Base-by-base conservation (phyloP, 2,329 filamentous ascomycete species). In the Xylaria multiplex region DNA sequence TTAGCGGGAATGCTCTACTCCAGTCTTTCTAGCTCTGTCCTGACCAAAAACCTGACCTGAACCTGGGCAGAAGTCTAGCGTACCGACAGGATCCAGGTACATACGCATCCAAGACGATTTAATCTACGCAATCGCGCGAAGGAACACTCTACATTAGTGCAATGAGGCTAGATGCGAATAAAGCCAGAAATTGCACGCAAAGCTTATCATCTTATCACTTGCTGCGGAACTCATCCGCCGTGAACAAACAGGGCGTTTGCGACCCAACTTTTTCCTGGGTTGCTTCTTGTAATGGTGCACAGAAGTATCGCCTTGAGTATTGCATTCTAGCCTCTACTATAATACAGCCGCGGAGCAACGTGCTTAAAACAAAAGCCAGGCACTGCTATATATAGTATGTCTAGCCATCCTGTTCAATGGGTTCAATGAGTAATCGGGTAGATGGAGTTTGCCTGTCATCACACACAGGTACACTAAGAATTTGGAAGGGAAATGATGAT, bases 41-140 rank as follows among this genome's bases (percentile, higher is more conserved):
- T 42, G 43, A 14, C 35, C 6, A 9, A 37, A 8, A 9, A 16
- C 46, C 19, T 3, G 9, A 3, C n/a, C 50, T 52, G 11, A 24
- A 27, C n/a, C 7, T 13, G 43, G 35, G 8, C 27, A 42, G 42
- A 27, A 27, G 27, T 5, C 27, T 27, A 53, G 45, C 35, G 30
- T 49, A 55, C 30, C 19, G 27, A 56, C 32, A 40, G 37, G 9
- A 46, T 49, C 37, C n/a, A 58, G 42, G 30, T 55, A 49, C 19
- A 40, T 37, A 57, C 30, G n/a, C 40, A 30, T 30, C 30, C 32
- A 49, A 30, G 42, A n/a, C 40, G 19, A 59, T 59, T 48, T 55
- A 56, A 49, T 43, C 62, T 48, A 35, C 27, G 22, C 35, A 52
- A 52, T 45, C 22, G 40, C 58, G 48, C 59, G 59, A 62, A 62